Base-by-base conservation (phyloP, 768 basidiomycete species). In the Amanita rubescens region DNA sequence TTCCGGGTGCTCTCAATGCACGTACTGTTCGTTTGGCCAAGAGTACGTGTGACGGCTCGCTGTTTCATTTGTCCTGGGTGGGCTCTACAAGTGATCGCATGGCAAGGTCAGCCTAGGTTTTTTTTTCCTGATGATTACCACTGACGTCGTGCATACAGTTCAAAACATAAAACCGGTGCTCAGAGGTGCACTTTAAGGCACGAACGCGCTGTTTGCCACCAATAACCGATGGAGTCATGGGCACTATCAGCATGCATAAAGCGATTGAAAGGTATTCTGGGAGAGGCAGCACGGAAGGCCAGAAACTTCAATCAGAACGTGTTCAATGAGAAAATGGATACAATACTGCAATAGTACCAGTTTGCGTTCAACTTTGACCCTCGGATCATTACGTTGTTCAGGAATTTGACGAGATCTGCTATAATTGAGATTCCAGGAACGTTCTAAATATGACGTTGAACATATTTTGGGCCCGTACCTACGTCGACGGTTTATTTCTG, bases 1-100 rank as follows among this genome's bases (percentile, higher is more conserved):
- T 98, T 99, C 72, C 80, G 95, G 49, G 95, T 98, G 42, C 97
- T 99, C 69, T 94, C 92, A 14, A 95, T 94, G 69, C 98, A 99
- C 65, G 90, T 94, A 0, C 70, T 98, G 33, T 96, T 98, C 64
- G 94, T 98, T 33, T 76, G 95, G 55, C 94, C 93, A 9, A 96
- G 96, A 82, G 93, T 93, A 41, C 32, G 73, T 57, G 15, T 3
- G 22, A 5, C 19, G 42, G n/a, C 3, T 50, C 9, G 7, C 20
- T 19, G 30, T 11, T 27, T n/a, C 3, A 41, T 4, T 10, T 11
- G 17, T 38, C 24, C 33, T 33, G 24, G 12, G 41, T 32, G n/a
- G n/a, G n/a, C n/a, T 38, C 9, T 55, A 19, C 68, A 92, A 95
- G 59, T 84, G 82, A 43, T 73, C 97, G 19, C 94, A 98, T 58